These are phyloP conservation scores for Thermomucor indicae-seudaticae DNA, from an alignment of 371 early-diverging fungal genomes.

Conservation along the genomic window DNA sequence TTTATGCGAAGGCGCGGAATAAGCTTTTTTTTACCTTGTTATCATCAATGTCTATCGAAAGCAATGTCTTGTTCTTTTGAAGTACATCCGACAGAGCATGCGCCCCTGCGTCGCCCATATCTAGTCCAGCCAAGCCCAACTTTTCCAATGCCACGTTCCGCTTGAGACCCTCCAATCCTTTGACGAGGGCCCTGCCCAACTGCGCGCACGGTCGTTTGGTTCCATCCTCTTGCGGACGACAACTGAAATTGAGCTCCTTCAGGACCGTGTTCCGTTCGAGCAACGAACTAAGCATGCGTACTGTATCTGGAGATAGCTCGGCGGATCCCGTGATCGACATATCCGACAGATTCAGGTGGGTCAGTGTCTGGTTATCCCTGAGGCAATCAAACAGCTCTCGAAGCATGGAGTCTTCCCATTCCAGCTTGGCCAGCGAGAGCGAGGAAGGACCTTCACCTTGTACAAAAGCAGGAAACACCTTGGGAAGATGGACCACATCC, in stretches of 20 bases:
- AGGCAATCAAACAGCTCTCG: constrained; percentile 37
- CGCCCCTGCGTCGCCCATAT: constrained; percentile 30
- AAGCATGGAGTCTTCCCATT: constrained; percentile 40
- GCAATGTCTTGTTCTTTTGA: constrained; percentile 18
- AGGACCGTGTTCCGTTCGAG: constrained; percentile 34
- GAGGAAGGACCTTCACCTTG: constrained; percentile 33
- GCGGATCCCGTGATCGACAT: constrained; percentile 17
- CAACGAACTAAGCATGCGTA: constrained; percentile 23
- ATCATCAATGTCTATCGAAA: constrained; percentile 24
- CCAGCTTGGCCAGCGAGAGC: constrained; percentile 24
- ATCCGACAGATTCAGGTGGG: constrained; percentile 23
- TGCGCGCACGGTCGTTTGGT: constrained; percentile 2
- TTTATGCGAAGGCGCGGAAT: neutral
- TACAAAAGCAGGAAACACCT: constrained; percentile 27
- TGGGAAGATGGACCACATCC: constrained; percentile 31
- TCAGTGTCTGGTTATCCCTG: constrained; percentile 25
- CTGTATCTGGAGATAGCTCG: constrained; percentile 26
- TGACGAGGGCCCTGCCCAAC: constrained; percentile 16
- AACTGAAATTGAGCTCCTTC: constrained; percentile 15
- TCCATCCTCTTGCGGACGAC: neutral
- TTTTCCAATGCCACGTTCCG: constrained; percentile 20
- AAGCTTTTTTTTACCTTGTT: constrained; percentile 22
- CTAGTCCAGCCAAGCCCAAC: constrained; percentile 24
- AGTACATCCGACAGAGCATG: constrained; percentile 22
- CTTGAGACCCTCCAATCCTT: constrained; percentile 20